Evolutionary conservation across 2,329 filamentous ascomycete species (phyloP).

Genomic region (Diaporthe sp.): DNA sequence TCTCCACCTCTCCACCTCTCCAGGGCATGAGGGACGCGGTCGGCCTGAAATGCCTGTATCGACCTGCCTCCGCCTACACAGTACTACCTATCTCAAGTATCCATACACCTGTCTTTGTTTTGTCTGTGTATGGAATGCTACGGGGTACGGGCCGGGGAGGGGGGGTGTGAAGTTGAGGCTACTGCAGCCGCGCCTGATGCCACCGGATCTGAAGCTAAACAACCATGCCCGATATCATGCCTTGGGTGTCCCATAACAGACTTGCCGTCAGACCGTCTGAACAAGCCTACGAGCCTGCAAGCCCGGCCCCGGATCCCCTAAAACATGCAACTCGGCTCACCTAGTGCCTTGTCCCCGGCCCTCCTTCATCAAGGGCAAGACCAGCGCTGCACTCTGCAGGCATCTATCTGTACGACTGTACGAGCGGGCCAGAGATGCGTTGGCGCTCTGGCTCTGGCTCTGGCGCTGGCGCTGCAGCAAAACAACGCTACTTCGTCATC

Average conservation of each 20-base stretch:
- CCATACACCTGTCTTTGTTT: background rate
- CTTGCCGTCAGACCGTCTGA: constrained; percentile 24
- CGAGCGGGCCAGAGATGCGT: background rate
- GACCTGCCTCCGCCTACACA: background rate
- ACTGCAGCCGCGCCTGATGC: constrained; percentile 23
- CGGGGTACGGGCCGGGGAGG: background rate
- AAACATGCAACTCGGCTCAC: constrained; percentile 1
- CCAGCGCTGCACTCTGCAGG: background rate
- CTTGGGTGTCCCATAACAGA: constrained; percentile 25
- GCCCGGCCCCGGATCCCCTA: constrained; percentile 15
- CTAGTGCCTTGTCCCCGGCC: background rate
- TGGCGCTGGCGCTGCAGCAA: background rate
- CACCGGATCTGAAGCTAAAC: constrained; percentile 24
- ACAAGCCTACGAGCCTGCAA: constrained; percentile 1
- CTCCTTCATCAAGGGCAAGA: background rate
- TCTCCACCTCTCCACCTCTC: background rate
- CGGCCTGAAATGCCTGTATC: background rate
- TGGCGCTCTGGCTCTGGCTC: background rate
- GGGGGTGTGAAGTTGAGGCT: constrained; percentile 21
- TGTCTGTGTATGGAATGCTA: background rate
- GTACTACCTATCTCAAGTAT: background rate
- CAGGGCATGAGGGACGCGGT: background rate
- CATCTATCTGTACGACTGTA: background rate
- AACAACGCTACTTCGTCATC: background rate
- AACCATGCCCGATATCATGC: constrained; percentile 26